These are phyloP conservation scores for Kickxella alabastrina DNA, from an alignment of 192 early-diverging fungal species.

Conservation along the genomic window DNA sequence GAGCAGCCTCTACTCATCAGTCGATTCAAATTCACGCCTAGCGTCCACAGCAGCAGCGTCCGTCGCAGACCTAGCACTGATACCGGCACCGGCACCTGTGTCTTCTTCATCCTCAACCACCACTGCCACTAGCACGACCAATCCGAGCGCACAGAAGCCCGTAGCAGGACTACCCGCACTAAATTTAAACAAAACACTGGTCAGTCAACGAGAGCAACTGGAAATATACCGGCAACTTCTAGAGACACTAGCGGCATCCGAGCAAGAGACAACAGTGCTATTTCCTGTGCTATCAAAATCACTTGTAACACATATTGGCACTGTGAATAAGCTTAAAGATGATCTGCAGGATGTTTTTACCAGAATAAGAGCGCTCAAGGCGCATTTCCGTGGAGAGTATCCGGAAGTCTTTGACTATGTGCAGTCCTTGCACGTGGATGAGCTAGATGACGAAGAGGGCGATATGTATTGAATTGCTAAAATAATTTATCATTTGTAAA, in stretches of 20 bases:
- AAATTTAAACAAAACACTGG: constrained; percentile 17
- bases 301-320: constrained; percentile 17
- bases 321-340: constrained; percentile 27
- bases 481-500: too few species aligned
- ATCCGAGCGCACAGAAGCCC: too few species aligned
- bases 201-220: constrained; percentile 25
- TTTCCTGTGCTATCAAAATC: constrained; percentile 38
- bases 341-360: constrained; percentile 41
- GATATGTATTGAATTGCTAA: neutral
- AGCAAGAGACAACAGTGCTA: constrained; percentile 29
- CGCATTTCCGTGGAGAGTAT: constrained; percentile 28
- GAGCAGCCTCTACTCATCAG: too few species aligned
- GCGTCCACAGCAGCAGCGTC: too few species aligned
- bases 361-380: constrained; percentile 31
- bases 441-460: constrained; percentile 30
- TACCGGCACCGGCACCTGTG: too few species aligned
- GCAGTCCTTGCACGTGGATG: constrained; percentile 40
- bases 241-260: constrained; percentile 22
- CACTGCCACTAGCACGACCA: too few species aligned
- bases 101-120: neutral
- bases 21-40: too few species aligned
- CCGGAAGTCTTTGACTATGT: constrained; percentile 42
- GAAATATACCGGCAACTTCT: constrained; percentile 28
- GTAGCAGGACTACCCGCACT: constrained; percentile 28
- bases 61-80: too few species aligned